Percentiles rank a stretch among this genome's conserved stretches.
Evolutionary conservation across 305 asterid genomes (phyloP).

Genomic region (Galium porrigens): DNA sequence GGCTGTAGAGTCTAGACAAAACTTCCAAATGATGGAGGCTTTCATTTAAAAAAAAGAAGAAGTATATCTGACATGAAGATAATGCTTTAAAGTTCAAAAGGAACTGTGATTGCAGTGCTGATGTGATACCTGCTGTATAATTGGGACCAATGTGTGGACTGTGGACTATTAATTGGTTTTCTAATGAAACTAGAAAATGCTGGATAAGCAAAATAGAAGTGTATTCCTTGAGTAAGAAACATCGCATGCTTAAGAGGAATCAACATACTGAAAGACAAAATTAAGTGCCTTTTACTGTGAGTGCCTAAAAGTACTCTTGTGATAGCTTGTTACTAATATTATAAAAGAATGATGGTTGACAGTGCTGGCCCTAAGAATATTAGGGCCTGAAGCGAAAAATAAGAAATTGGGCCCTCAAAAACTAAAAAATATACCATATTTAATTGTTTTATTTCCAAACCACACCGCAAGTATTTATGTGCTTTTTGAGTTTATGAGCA

Average conservation of each 20-base stretch:
- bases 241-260: background rate
- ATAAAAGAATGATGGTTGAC: background rate
- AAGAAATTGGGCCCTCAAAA: background rate
- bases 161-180: background rate
- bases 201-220: background rate
- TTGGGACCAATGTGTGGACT: background rate
- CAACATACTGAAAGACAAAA: background rate
- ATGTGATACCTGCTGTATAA: background rate
- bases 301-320: background rate
- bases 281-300: background rate
- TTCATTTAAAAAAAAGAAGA: too few species aligned
- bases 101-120: background rate
- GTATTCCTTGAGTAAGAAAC: background rate
- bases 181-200: background rate
- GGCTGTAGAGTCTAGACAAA: background rate
- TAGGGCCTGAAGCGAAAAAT: background rate
- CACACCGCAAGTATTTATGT: background rate
- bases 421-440: background rate
- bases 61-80: background rate
- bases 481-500: too few species aligned
- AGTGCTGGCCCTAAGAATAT: too few species aligned
- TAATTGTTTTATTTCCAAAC: background rate
- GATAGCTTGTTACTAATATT: background rate
- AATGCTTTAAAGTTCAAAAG: background rate
- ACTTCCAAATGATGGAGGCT: background rate